Base-by-base conservation (phyloP, 164 flowering plant species). In the Magnolia officinalis region DNA sequence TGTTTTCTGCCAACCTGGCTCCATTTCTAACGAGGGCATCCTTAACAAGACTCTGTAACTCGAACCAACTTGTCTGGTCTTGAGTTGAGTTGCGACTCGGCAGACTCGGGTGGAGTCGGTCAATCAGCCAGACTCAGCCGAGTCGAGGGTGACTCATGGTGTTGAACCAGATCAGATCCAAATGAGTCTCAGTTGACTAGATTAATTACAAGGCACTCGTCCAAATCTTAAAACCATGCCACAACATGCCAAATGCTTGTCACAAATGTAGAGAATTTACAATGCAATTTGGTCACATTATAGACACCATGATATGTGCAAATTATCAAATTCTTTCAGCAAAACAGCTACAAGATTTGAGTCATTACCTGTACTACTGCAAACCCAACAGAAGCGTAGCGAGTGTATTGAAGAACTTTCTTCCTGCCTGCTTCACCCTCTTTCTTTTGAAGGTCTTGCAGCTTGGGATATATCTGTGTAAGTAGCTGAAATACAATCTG, bases 361-460 rank as follows among this genome's bases (percentile, higher is more conserved):
- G 11, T 66, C 51, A 69, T 71, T 77, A 94, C 99, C 95, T 96
- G 99, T 66, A 92, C 99, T 58, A 96, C 74, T 50, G 99, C 99
- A 83, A 94, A 96, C 20, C 97, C 99, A 85, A 96, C 98, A 0
- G 99, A 96, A 77, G 99, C 99, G 89, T 96, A 96, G 13, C 94
- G 95, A 77, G 99, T 96, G 77, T 96, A 96, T 85, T 92, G 93
- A 68, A 90, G 93, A 80, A 94, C 72, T 84, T 96, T 96, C 87
- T 96, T 96, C 76, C 99, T 87, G 78, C 99, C 99, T 14, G 99
- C 94, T 87, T 94, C 98, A n/a, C 99, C 99, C 83, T 96, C 99
- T 90, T 88, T 85, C 85, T 96, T 96, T 84, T 96, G 99, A 81
- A 96, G 98, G 67, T 96, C 97, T 91, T 96, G 99, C 86, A 96